A percentile compares a stretch with the other conserved stretches of the same genome.
Evolutionary conservation across 768 basidiomycete genomes (phyloP).

Genomic region (Termitomyces sp.): DNA sequence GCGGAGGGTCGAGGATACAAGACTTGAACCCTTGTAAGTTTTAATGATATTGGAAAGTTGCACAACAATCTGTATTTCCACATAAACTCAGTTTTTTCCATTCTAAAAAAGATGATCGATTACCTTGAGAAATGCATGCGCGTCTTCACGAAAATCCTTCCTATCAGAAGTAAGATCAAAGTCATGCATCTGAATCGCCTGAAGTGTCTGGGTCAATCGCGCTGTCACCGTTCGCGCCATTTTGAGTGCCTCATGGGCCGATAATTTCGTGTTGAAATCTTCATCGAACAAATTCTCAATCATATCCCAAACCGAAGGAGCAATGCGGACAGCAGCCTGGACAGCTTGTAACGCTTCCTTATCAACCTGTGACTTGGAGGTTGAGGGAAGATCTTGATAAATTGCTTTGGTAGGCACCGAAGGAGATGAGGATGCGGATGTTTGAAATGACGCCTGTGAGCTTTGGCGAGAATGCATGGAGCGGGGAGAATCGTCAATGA

Average conservation of each 20-base stretch:
- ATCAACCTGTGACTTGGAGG: constrained; percentile 65
- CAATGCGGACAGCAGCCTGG: constrained; percentile 72
- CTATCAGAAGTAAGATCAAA: constrained; percentile 52
- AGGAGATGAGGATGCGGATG: constrained; percentile 33
- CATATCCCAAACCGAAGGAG: constrained; percentile 79
- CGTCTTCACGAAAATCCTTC: constrained; percentile 70
- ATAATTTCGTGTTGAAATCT: constrained; percentile 34
- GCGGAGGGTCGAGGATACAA: constrained; percentile 52
- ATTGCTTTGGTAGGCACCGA: constrained; percentile 33
- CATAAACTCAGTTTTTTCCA: neutral
- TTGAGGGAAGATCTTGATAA: constrained; percentile 45
- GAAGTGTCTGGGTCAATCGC: constrained; percentile 56
- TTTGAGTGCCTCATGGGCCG: constrained; percentile 52
- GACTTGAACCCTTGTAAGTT: constrained; percentile 54
- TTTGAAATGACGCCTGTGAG: constrained; percentile 37
- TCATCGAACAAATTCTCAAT: constrained; percentile 66
- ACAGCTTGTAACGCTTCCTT: constrained; percentile 79
- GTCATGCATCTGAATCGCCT: constrained; percentile 57
- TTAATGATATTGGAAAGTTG: constrained; percentile 74
- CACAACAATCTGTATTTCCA: constrained; percentile 59
- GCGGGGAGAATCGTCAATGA: constrained; percentile 15
- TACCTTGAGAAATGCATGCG: constrained; percentile 81
- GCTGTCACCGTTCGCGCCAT: constrained; percentile 64
- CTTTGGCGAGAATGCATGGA: constrained; percentile 33
- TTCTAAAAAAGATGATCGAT: neutral